Conservation (phyloP, 805 yeast genomes). For the Metschnikowia reukaufii region DNA sequence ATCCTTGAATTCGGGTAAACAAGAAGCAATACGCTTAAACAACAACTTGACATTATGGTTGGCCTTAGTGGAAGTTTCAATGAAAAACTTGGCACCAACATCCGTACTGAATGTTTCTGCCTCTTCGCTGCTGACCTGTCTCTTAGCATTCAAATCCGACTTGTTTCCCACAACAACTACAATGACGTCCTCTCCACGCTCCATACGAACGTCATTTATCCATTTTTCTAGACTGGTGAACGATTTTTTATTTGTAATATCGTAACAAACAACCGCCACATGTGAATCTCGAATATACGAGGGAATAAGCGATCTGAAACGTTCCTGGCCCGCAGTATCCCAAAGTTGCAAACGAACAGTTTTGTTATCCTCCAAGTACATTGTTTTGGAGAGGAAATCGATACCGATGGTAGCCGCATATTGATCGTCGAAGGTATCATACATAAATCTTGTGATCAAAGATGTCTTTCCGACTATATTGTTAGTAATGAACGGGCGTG, state of each 20-base stretch:
- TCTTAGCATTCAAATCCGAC: constrained; percentile 71
- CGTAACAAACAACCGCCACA: constrained; percentile 97
- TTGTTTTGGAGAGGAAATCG: constrained; percentile 81
- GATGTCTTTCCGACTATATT: constrained; percentile 86
- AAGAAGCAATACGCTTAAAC: constrained; percentile 87
- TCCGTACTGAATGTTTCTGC: constrained; percentile 75
- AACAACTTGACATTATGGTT: constrained; percentile 90
- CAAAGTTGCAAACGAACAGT: constrained; percentile 93
- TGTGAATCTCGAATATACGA: constrained; percentile 93
- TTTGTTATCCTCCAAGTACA: constrained; percentile 82
- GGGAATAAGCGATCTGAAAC: constrained; percentile 92
- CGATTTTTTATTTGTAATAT: constrained; percentile 81
- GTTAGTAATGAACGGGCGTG: constrained; percentile 10
- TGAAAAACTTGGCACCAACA: constrained; percentile 73
- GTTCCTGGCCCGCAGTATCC: constrained; percentile 99
- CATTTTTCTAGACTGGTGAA: constrained; percentile 84
- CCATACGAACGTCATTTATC: constrained; percentile 93
- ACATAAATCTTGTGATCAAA: constrained; percentile 94
- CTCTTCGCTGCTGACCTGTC: constrained; percentile 81
- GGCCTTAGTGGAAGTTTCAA: constrained; percentile 93
- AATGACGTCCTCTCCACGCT: constrained; percentile 87
- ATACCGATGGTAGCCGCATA: constrained; percentile 97
- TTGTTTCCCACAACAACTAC: constrained; percentile 92
- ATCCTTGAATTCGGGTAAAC: constrained; percentile 72
- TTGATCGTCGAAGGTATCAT: constrained; percentile 94